Evolutionary conservation across 2,329 filamentous ascomycete species (phyloP).

Genomic region (Shiraia sp.): DNA sequence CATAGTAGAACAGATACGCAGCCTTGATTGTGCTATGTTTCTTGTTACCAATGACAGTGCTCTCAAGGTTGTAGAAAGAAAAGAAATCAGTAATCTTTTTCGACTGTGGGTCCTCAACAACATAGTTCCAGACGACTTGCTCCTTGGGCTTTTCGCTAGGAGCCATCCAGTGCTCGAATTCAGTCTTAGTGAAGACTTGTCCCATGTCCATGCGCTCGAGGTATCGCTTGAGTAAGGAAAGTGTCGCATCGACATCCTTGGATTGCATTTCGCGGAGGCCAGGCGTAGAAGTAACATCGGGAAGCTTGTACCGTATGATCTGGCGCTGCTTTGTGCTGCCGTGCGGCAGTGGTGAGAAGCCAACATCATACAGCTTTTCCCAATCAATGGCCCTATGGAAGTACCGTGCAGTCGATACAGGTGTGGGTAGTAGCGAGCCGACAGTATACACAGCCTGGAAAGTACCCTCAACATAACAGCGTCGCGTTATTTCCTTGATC

Average conservation of each 20-base stretch:
- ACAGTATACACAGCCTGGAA: conserved; percentile 97
- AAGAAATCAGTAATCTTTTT: conserved; percentile 94
- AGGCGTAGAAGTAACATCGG: conserved; percentile 70
- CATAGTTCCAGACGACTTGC: conserved; percentile 91
- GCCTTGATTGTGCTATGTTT: conserved; percentile 81
- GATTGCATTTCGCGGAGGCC: conserved; percentile 80
- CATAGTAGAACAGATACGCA: conserved; percentile 98
- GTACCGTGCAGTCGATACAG: conserved; percentile 91
- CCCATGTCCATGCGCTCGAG: conserved; percentile 80
- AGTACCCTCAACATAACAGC: conserved; percentile 82
- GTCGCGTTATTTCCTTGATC: conserved; percentile 95
- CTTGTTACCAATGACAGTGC: conserved; percentile 81
- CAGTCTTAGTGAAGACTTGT: conserved; percentile 77
- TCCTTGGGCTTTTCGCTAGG: conserved; percentile 62
- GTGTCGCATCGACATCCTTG: conserved; percentile 77
- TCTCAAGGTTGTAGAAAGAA: conserved; percentile 95
- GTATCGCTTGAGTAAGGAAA: conserved; percentile 75
- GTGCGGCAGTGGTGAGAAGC: conserved; percentile 85
- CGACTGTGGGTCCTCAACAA: conserved; percentile 72
- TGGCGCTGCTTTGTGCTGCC: conserved; percentile 85
- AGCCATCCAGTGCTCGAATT: conserved; percentile 86
- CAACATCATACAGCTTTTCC: conserved; percentile 93
- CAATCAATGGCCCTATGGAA: conserved; percentile 94
- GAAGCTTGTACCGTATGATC: conserved; percentile 82
- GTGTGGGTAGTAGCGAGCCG: conserved; percentile 86